Evolutionary conservation across 73 alveolate genomes (phyloP).

Genomic region (Paraurostyla sp.): DNA sequence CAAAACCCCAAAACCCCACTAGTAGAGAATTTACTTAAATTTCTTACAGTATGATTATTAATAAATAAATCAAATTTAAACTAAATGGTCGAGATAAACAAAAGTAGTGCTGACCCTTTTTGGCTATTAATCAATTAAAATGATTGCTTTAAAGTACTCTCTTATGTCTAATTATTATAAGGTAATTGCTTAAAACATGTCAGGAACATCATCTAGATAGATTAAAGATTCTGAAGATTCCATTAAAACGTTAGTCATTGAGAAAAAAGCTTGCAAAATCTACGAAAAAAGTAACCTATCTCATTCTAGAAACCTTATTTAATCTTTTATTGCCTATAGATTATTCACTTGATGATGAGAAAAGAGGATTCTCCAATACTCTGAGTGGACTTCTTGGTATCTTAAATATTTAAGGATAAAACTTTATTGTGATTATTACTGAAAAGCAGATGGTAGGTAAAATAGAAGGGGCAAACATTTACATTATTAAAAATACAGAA

Average conservation of each 20-base stretch:
- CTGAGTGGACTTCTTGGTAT: conserved; percentile 67
- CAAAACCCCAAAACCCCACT: no score
- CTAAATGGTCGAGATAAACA: not conserved
- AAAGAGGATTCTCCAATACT: conserved; percentile 7
- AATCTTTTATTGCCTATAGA: not conserved
- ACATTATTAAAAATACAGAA: not conserved
- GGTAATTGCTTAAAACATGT: not conserved
- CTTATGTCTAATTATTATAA: not conserved
- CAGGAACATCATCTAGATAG: not conserved
- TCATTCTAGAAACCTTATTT: not conserved
- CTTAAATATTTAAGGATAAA: conserved; percentile 40
- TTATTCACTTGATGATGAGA: conserved; percentile 16
- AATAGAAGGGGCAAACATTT: conserved; percentile 62
- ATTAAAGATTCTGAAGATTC: conserved; percentile 1
- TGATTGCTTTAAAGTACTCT: conserved; percentile 10
- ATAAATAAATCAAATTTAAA: not conserved
- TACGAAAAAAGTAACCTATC: conserved; percentile 49
- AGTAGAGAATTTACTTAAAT: not conserved
- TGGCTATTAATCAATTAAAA: conserved; percentile 15
- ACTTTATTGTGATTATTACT: conserved; percentile 50
- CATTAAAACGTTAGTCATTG: conserved; percentile 17
- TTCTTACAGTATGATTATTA: no score
- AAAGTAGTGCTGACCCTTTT: conserved; percentile 23
- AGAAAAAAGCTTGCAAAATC: conserved; percentile 52
- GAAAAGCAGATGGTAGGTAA: conserved; percentile 45